A percentile compares a stretch with the other conserved stretches of the same genome.
Evolutionary conservation across 192 early-diverging fungal genomes (phyloP).

Genomic region (Backusella macrospora): DNA sequence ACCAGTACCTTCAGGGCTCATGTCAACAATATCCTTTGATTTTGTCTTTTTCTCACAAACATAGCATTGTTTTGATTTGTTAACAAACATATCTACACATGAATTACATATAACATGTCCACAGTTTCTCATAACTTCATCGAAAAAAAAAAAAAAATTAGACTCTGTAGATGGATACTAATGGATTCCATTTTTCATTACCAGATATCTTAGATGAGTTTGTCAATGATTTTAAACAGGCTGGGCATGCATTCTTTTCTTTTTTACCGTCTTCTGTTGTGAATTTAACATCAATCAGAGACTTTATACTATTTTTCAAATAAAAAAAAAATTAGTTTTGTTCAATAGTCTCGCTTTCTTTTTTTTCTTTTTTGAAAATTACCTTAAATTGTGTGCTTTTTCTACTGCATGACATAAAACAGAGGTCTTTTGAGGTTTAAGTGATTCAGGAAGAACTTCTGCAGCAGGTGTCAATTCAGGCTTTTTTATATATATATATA

Average conservation of each 20-base stretch:
- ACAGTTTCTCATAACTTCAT: conserved; percentile 61
- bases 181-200: conserved; percentile 28
- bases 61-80: conserved; percentile 68
- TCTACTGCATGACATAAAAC: conserved; percentile 68
- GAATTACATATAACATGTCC: conserved; percentile 72
- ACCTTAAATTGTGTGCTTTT: conserved; percentile 66
- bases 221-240: conserved; percentile 72
- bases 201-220: conserved; percentile 70
- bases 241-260: conserved; percentile 61
- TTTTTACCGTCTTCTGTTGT: conserved; percentile 44
- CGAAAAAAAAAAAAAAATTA: conserved; percentile 1
- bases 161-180: neutral
- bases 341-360: neutral
- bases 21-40: conserved; percentile 67
- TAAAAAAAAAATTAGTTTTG: neutral
- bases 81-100: conserved; percentile 70
- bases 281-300: conserved; percentile 67
- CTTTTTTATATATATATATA: conserved; percentile 35
- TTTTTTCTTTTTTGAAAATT: neutral
- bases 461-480: conserved; percentile 74
- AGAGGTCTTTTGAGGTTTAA: conserved; percentile 59
- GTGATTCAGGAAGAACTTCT: conserved; percentile 46
- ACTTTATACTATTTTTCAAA: conserved; percentile 56
- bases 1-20: conserved; percentile 75
- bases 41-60: conserved; percentile 69